Base-by-base conservation (phyloP, 306 rosid species). In the Rosa rugosa region DNA sequence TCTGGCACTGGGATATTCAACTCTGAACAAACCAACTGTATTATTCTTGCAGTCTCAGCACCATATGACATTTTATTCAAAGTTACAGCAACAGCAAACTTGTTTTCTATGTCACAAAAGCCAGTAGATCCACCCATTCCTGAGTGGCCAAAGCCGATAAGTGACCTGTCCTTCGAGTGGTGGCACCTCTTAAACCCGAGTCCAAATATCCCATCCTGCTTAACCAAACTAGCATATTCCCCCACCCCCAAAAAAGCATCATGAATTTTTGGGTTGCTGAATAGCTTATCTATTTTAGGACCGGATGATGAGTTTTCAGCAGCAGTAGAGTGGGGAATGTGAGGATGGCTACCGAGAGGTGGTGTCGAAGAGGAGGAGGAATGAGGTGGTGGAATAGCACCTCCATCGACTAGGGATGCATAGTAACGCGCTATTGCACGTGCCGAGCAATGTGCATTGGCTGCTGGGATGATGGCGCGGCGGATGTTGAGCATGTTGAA, bases 111-210 rank as follows among this genome's bases (percentile, higher is more conserved):
- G 80, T 91, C 90, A 77, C 92, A 91, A 77, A 87, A 96, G n/a
- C 92, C 96, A 2, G 97, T 90, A 60, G 99, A 96, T 31, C 99
- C 98, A 62, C 98, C 99, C 91, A 96, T 90, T 56, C 99, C 99
- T 0, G 99, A 89, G 87, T 96, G 98, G 62, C 99, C 99, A 81
- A 93, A 93, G 20, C 89, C 93, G 65, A 83, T 56, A 76, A 90
- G 80, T 5, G 97, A 83, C 34, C 86, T 91, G 22, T 94, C 89
- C 72, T 86, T 84, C 4, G 94, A 78, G 51, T 50, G 54, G 75
- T 65, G 70, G 20, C 79, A 83, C 86, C 96, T 85, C 87, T 76
- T 88, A 75, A 93, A 96, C 51, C 99, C 99, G 9, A 96, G 83
- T 73, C 99, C 97, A 81, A 91, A 96, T 44, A 47, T 23, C 51